phyloP scores from a whole-genome alignment of 805 yeast species.

The Zygoascus ofunaensis region DNA sequence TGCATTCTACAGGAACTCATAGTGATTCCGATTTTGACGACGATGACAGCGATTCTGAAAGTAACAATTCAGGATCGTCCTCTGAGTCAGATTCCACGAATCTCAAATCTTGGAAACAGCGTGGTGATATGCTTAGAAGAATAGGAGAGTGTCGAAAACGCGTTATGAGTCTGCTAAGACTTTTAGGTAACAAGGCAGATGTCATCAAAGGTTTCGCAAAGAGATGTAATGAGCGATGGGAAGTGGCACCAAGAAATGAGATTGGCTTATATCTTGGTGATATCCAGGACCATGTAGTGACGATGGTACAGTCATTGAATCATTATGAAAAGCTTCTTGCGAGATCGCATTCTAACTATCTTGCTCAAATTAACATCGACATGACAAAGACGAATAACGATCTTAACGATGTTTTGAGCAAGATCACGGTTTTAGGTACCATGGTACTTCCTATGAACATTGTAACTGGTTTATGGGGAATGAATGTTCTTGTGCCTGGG shows the following conservation, averaged over 20 bases:
- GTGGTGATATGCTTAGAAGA: slow-evolving; percentile 89
- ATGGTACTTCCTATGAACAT: slow-evolving; percentile 92
- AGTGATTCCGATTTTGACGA: slow-evolving; percentile 31
- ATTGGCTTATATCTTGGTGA: slow-evolving; percentile 94
- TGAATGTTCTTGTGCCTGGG: slow-evolving; percentile 96
- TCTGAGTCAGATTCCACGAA: slow-evolving; percentile 31
- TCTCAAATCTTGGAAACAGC: slow-evolving; percentile 70
- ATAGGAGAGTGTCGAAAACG: slow-evolving; percentile 93
- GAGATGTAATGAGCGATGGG: slow-evolving; percentile 79
- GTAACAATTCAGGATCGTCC: slow-evolving; percentile 22
- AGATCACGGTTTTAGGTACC: slow-evolving; percentile 88
- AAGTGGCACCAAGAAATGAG: slow-evolving; percentile 68
- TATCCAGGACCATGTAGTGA: slow-evolving; percentile 94
- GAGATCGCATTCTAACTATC: slow-evolving; percentile 88
- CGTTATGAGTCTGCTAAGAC: slow-evolving; percentile 80
- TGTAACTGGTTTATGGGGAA: slow-evolving; percentile 96
- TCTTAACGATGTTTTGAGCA: slow-evolving; percentile 91
- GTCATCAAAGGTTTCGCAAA: slow-evolving; percentile 95
- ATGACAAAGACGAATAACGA: slow-evolving; percentile 96
- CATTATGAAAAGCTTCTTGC: slow-evolving; percentile 92
- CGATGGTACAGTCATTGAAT: slow-evolving; percentile 91
- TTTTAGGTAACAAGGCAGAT: slow-evolving; percentile 89
- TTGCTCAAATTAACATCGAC: slow-evolving; percentile 94
- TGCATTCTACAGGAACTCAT: slow-evolving; percentile 63
- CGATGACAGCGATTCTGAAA: slow-evolving; percentile 25